Conservation (phyloP, 2,329 filamentous ascomycete species). For the Fusarium tricinctum region DNA sequence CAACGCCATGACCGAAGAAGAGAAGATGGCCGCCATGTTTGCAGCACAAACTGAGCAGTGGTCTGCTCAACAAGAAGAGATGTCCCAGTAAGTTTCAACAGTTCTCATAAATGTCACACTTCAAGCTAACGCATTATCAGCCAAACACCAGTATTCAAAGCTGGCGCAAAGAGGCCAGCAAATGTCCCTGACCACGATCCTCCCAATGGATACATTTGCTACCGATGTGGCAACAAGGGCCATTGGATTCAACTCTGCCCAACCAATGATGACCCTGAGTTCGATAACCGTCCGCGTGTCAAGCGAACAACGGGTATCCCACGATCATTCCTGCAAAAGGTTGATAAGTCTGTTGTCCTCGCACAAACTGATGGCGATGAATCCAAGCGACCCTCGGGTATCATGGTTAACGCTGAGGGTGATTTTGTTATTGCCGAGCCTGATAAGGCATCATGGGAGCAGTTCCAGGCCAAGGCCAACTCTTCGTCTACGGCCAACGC, state of each 20-base stretch:
- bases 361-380: slow-evolving; percentile 82
- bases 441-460: slow-evolving; percentile 95
- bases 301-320: slow-evolving; percentile 98
- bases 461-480: slow-evolving; percentile 95
- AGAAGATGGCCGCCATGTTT: slow-evolving; percentile 93
- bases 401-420: slow-evolving; percentile 98
- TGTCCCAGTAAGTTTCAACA: slow-evolving; percentile 76
- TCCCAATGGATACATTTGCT: slow-evolving; percentile 94
- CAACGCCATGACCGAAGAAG: slow-evolving; percentile 89
- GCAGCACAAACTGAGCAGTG: slow-evolving; percentile 91
- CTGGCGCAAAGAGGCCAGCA: slow-evolving; percentile 73
- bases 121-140: slow-evolving; percentile 59
- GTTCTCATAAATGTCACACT: slow-evolving; percentile 6
- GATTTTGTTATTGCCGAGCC: slow-evolving; percentile 97
- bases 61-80: slow-evolving; percentile 92
- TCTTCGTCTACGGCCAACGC: slow-evolving; percentile 86
- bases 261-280: slow-evolving; percentile 98
- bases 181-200: slow-evolving; percentile 94
- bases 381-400: slow-evolving; percentile 86
- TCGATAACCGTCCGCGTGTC: slow-evolving; percentile 91
- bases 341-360: slow-evolving; percentile 88
- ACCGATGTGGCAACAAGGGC: slow-evolving; percentile 96
- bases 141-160: slow-evolving; percentile 73
- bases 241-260: slow-evolving; percentile 99
- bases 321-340: slow-evolving; percentile 92